These are phyloP conservation scores for Aegilops umbellulata DNA, from an alignment of 176 grass and related monocot species.

Conservation along the genomic window DNA sequence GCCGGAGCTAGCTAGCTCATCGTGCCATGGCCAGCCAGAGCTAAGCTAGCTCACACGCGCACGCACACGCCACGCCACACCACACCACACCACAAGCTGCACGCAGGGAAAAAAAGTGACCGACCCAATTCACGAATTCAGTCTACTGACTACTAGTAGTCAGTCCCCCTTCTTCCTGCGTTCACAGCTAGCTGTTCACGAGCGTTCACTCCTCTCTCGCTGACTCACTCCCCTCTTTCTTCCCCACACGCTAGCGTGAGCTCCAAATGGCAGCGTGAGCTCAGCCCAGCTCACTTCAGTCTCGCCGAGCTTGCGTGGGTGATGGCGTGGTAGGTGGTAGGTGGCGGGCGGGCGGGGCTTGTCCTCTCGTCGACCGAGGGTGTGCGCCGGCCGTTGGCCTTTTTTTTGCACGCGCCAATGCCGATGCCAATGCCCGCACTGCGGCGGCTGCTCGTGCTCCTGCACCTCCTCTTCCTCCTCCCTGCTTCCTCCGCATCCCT, in stretches of 20 bases:
- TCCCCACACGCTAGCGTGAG: not conserved
- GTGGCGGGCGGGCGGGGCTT: not conserved
- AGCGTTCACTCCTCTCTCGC: not conserved
- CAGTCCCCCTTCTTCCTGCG: not conserved
- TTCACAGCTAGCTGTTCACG: conserved; percentile 23
- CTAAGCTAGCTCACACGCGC: no score
- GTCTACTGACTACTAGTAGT: no score
- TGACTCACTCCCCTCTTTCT: not conserved
- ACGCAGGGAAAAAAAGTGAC: no score
- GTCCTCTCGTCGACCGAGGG: not conserved
- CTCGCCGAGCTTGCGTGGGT: not conserved
- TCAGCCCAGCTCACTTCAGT: not conserved
- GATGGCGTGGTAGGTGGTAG: not conserved
- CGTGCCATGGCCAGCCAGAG: no score
- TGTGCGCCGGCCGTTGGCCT: not conserved
- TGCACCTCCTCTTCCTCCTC: conserved; percentile 38
- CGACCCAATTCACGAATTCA: no score
- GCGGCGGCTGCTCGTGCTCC: conserved; percentile 19
- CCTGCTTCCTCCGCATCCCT: not conserved
- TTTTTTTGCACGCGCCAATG: not conserved
- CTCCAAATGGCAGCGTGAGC: not conserved
- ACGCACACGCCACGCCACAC: no score
- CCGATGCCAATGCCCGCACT: conserved; percentile 26
- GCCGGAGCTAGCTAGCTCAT: no score
- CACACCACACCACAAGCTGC: no score